These are phyloP conservation scores for Emmonsiellopsis sp. DNA, from an alignment of 2,329 filamentous ascomycete genomes.

Conservation along the genomic window DNA sequence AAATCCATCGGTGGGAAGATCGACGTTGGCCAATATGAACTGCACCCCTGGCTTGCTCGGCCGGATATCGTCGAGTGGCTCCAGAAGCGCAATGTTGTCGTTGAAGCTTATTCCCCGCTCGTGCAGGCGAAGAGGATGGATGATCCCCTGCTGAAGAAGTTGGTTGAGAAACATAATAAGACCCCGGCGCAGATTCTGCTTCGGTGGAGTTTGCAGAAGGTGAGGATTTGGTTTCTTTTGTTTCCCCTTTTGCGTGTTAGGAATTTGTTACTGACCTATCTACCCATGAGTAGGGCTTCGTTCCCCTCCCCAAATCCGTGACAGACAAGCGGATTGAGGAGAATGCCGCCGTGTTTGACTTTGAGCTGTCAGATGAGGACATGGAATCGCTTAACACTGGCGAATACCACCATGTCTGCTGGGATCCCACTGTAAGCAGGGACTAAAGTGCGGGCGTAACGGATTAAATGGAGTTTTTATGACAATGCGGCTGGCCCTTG, in stretches of 20 bases:
- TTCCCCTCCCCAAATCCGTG: conserved; percentile 54
- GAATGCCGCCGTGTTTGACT: conserved; percentile 52
- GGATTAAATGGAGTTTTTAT: no score
- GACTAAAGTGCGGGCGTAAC: conserved; percentile 2
- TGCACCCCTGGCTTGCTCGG: conserved; percentile 82
- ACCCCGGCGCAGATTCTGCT: conserved; percentile 49
- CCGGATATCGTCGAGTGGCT: conserved; percentile 74
- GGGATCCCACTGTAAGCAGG: conserved; percentile 38
- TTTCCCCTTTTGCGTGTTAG: neutral
- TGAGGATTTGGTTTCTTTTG: conserved; percentile 12
- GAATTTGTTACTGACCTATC: conserved; percentile 1
- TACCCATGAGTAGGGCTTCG: conserved; percentile 39
- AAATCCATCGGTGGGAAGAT: conserved; percentile 51
- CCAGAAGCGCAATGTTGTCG: conserved; percentile 48
- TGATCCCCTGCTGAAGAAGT: conserved; percentile 41
- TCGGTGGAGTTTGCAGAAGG: conserved; percentile 53
- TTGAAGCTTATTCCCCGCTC: conserved; percentile 47
- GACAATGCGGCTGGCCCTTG: no score
- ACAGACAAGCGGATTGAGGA: conserved; percentile 51
- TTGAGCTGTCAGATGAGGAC: conserved; percentile 48
- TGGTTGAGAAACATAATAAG: conserved; percentile 50
- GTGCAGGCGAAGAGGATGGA: conserved; percentile 39
- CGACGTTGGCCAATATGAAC: conserved; percentile 77
- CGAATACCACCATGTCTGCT: conserved; percentile 48
- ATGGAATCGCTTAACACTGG: conserved; percentile 47